These are phyloP conservation scores for Francoa sonchifolia DNA, from an alignment of 441 rosid species.

Conservation along the genomic window DNA sequence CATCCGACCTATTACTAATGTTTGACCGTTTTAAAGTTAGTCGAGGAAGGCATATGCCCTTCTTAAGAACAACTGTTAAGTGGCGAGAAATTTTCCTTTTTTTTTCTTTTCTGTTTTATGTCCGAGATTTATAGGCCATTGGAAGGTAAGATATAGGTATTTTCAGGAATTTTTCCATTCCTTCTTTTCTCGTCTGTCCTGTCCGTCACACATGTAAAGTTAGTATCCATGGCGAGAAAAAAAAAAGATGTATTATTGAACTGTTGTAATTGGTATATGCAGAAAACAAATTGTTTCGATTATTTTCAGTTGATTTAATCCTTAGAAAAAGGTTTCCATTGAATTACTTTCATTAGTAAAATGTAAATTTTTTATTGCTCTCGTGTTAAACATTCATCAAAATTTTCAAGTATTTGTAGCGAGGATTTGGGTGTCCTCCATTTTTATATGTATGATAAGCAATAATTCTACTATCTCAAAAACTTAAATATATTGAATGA, in stretches of 20 bases:
- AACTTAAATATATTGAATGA: too few species aligned
- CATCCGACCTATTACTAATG: conserved; percentile 30
- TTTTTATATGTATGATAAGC: too few species aligned
- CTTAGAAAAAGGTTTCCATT: too few species aligned
- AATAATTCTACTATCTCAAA: too few species aligned
- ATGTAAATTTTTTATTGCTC: too few species aligned
- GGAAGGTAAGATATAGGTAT: conserved; percentile 31
- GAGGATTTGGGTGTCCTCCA: too few species aligned
- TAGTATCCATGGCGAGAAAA: conserved; percentile 46
- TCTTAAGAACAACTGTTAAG: conserved; percentile 22
- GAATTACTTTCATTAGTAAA: too few species aligned
- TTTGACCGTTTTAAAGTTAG: conserved; percentile 28
- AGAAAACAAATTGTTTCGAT: neutral
- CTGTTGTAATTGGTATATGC: neutral
- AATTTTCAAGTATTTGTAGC: too few species aligned
- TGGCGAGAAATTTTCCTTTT: conserved; percentile 32
- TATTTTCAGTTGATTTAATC: conserved; percentile 5
- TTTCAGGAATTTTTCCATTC: conserved; percentile 19
- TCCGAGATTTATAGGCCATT: conserved; percentile 22
- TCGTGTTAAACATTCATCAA: too few species aligned
- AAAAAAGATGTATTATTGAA: neutral
- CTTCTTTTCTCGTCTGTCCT: conserved; percentile 13
- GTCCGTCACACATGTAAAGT: conserved; percentile 45
- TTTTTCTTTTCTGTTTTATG: conserved; percentile 11
- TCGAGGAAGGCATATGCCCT: conserved; percentile 33